Percentiles rank a stretch among this genome's conserved stretches.
Evolutionary conservation across 345 rosid species (phyloP).

Genomic region (Syzygium aqueum): DNA sequence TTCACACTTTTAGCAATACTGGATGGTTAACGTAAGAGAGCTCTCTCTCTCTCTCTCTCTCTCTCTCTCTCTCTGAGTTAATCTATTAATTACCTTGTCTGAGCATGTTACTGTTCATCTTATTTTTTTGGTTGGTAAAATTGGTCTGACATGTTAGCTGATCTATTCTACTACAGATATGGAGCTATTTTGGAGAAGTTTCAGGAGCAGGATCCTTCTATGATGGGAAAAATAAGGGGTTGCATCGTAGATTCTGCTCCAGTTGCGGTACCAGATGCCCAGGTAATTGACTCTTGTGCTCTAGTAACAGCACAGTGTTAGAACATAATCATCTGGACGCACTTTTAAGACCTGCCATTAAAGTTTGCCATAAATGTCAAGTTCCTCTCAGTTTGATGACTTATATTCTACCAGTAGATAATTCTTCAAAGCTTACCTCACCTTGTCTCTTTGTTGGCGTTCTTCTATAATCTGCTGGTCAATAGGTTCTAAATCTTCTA

Average conservation of each 20-base stretch:
- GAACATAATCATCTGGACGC: not conserved
- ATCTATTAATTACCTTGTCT: not conserved
- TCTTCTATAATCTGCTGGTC: not conserved
- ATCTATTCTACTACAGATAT: slow-evolving; percentile 36
- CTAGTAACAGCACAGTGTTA: not conserved
- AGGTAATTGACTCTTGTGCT: slow-evolving; percentile 32
- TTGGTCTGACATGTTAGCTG: not conserved
- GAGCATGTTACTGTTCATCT: not conserved
- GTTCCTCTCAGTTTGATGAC: not conserved
- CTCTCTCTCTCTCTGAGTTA: not conserved
- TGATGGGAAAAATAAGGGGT: slow-evolving; percentile 63
- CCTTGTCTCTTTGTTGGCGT: not conserved
- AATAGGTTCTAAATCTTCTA: not conserved
- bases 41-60: not conserved
- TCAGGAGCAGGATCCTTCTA: slow-evolving; percentile 64
- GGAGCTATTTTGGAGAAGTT: slow-evolving; percentile 89
- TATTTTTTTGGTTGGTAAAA: not conserved
- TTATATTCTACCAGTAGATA: not conserved
- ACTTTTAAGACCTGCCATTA: not conserved
- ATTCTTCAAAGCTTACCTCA: not conserved
- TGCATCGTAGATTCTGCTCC: slow-evolving; percentile 99
- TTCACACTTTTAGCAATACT: slow-evolving; percentile 97
- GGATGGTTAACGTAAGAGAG: slow-evolving; percentile 89
- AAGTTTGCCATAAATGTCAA: not conserved
- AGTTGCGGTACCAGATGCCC: slow-evolving; percentile 91